Percentiles rank a stretch among this genome's conserved stretches.
These are phyloP conservation scores for Chaetomiaceae sp. DNA, from an alignment of 2,329 filamentous ascomycete species.

Conservation along the genomic window DNA sequence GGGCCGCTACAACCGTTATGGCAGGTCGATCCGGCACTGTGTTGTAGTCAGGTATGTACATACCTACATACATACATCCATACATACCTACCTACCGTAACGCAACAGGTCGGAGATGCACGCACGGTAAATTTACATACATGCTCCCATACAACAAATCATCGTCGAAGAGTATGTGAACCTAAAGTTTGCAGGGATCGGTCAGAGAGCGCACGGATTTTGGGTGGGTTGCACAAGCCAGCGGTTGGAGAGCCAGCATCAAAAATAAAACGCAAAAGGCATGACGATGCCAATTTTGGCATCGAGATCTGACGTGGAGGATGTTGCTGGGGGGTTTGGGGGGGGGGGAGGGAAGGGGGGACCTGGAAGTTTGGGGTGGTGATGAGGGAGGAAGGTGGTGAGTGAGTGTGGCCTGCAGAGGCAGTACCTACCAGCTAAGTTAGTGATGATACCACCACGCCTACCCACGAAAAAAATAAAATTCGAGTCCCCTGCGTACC, in stretches of 20 bases:
- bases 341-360: too few relatives aligned
- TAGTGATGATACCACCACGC: too few relatives aligned
- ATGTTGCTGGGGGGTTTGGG: background rate
- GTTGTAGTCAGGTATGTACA: background rate
- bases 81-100: too few relatives aligned
- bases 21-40: constrained; percentile 18
- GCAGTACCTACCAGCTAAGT: too few relatives aligned
- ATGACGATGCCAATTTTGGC: background rate
- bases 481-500: too few relatives aligned
- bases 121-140: too few relatives aligned
- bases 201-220: background rate
- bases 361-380: too few relatives aligned
- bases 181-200: background rate
- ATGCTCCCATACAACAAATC: background rate
- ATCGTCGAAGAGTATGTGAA: constrained; percentile 11
- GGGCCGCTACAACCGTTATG: constrained; percentile 12
- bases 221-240: background rate
- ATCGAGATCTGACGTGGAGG: background rate
- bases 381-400: too few relatives aligned
- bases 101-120: too few relatives aligned
- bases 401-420: too few relatives aligned
- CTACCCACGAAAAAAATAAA: too few relatives aligned
- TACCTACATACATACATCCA: background rate
- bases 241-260: background rate
- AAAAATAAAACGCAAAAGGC: background rate